Conservation (phyloP, 192 early-diverging fungal genomes). For the Lunasporangiospora selenospora region DNA sequence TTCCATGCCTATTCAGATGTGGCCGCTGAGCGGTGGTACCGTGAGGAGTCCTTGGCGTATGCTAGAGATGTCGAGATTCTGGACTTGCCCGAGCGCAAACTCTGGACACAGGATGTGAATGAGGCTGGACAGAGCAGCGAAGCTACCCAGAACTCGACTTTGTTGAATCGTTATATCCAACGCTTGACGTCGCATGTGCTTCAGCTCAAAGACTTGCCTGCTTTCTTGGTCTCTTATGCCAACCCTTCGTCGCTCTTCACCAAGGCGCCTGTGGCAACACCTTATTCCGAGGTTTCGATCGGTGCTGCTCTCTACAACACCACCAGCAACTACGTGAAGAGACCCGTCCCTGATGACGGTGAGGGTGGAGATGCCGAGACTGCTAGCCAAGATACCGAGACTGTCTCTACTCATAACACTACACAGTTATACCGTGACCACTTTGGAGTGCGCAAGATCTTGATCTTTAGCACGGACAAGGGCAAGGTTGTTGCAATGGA, state of each 20-base stretch:
- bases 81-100: slow-evolving; percentile 77
- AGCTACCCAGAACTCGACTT: slow-evolving; percentile 47
- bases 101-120: slow-evolving; percentile 70
- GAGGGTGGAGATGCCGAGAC: too few relatives aligned
- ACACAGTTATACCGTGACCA: slow-evolving; percentile 61
- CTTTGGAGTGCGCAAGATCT: slow-evolving; percentile 90
- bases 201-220: slow-evolving; percentile 57
- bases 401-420: too few relatives aligned
- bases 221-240: slow-evolving; percentile 50
- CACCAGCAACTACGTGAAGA: not conserved
- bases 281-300: slow-evolving; percentile 35
- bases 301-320: slow-evolving; percentile 4
- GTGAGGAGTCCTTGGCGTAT: slow-evolving; percentile 86
- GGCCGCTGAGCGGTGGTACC: slow-evolving; percentile 70
- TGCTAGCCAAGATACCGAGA: not conserved
- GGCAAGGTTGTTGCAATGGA: slow-evolving; percentile 88
- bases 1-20: slow-evolving; percentile 56
- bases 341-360: slow-evolving; percentile 5
- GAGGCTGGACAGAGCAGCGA: slow-evolving; percentile 67
- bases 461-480: slow-evolving; percentile 76
- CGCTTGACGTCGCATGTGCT: slow-evolving; percentile 59
- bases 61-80: slow-evolving; percentile 74
- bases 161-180: slow-evolving; percentile 70
- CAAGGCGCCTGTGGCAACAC: slow-evolving; percentile 16
- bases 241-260: slow-evolving; percentile 29